phyloP scores from a whole-genome alignment of 306 rosid species.

The Quercus ilex region DNA sequence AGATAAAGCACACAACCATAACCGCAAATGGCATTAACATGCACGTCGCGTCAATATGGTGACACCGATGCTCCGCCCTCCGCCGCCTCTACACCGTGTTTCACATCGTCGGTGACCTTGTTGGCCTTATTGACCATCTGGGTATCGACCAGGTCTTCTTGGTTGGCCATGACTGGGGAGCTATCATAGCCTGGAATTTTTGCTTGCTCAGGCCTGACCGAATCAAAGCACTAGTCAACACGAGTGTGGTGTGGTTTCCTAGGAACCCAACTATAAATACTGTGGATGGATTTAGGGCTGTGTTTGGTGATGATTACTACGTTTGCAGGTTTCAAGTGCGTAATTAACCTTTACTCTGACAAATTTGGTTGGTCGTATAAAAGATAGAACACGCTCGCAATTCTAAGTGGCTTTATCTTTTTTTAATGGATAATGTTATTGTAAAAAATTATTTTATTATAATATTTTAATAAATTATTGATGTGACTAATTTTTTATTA shows the following conservation, averaged over 20 bases:
- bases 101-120: slow-evolving; percentile 57
- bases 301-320: slow-evolving; percentile 54
- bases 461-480: no score
- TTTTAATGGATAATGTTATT: rapidly evolving
- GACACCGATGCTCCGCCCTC: slow-evolving; percentile 61
- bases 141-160: slow-evolving; percentile 42
- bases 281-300: slow-evolving; percentile 23
- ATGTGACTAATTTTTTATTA: rapidly evolving
- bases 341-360: not conserved
- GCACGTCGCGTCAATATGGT: slow-evolving; percentile 68
- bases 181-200: slow-evolving; percentile 54
- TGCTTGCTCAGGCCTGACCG: slow-evolving; percentile 49
- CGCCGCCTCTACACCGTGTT: slow-evolving; percentile 45
- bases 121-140: slow-evolving; percentile 54
- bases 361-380: no score
- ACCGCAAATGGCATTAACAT: slow-evolving; percentile 53
- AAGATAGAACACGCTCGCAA: no score
- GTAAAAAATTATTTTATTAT: rapidly evolving
- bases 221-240: slow-evolving; percentile 57
- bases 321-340: slow-evolving; percentile 60
- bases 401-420: no score
- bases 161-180: slow-evolving; percentile 71
- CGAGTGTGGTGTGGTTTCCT: slow-evolving; percentile 40
- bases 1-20: slow-evolving; percentile 46
- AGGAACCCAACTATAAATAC: slow-evolving; percentile 35